Conservation (phyloP, 2,329 filamentous ascomycete species). For the Pezicula neosporulosa region DNA sequence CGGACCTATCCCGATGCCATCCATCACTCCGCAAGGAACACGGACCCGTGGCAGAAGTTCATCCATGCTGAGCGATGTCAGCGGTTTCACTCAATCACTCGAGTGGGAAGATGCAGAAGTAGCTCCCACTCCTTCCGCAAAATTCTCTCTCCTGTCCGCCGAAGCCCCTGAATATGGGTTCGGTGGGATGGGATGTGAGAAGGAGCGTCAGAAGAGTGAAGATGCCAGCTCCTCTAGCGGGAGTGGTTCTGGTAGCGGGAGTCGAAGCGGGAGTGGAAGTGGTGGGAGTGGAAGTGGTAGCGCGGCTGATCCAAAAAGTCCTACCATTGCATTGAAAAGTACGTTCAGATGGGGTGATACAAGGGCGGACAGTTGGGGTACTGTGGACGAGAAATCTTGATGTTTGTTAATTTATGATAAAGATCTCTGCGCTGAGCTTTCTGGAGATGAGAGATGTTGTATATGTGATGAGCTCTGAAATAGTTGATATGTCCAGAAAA, state of each 20-base stretch:
- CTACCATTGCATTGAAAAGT: constrained; percentile 16
- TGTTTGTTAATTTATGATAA: too few relatives aligned
- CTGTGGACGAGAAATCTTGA: too few relatives aligned
- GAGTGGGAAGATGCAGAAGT: constrained; percentile 34
- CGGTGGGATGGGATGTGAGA: constrained; percentile 9
- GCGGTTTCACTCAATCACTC: constrained; percentile 63
- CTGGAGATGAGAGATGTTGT: too few relatives aligned
- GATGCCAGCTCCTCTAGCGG: constrained; percentile 6
- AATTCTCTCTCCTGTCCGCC: background rate
- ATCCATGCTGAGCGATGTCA: constrained; percentile 64
- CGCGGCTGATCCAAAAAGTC: constrained; percentile 49
- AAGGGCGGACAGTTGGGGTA: too few relatives aligned
- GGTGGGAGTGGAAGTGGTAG: constrained; percentile 41
- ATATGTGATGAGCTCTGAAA: too few relatives aligned
- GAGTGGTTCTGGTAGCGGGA: constrained; percentile 15
- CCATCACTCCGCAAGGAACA: constrained; percentile 9
- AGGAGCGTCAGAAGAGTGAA: constrained; percentile 1
- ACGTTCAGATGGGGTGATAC: too few relatives aligned
- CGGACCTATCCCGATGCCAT: constrained; percentile 2
- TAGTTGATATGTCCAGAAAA: too few relatives aligned
- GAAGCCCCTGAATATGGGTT: background rate
- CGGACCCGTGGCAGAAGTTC: constrained; percentile 53
- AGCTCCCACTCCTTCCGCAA: constrained; percentile 15
- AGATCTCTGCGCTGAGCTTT: too few relatives aligned
- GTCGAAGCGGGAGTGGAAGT: constrained; percentile 28